A percentile compares a stretch with the other conserved stretches of the same genome.
Evolutionary conservation across 2,329 filamentous ascomycete genomes (phyloP).

Genomic region (Aureobasidium subglaciale): DNA sequence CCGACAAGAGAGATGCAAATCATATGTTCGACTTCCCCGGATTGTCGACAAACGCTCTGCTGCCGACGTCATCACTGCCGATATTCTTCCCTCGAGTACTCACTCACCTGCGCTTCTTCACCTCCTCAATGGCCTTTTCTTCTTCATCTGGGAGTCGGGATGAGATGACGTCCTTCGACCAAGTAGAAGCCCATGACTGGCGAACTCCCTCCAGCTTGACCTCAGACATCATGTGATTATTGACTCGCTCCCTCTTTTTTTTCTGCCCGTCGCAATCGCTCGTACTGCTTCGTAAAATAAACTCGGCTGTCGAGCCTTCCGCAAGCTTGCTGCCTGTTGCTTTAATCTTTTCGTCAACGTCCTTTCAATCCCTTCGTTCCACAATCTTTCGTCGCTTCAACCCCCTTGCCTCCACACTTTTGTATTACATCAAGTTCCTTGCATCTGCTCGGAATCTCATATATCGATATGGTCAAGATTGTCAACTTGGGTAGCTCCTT

Average conservation of each 20-base stretch:
- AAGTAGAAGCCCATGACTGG: too few species aligned
- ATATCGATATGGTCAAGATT: not conserved
- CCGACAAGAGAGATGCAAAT: not conserved
- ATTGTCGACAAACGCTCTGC: not conserved
- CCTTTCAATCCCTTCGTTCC: not conserved
- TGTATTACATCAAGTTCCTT: not conserved
- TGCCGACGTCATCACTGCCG: not conserved
- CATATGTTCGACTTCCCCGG: not conserved
- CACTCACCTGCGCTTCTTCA: not conserved
- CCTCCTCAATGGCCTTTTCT: too few species aligned
- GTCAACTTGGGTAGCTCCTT: slow-evolving; percentile 20
- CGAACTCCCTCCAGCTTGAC: too few species aligned
- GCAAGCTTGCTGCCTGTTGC: not conserved
- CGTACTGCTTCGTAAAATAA: not conserved
- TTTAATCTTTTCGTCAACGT: not conserved
- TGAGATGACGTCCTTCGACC: too few species aligned
- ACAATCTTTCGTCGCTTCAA: not conserved
- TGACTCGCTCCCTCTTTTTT: too few species aligned
- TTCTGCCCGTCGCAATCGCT: too few species aligned
- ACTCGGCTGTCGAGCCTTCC: not conserved
- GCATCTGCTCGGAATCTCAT: too few species aligned
- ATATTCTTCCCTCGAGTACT: not conserved
- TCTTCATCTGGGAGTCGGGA: too few species aligned
- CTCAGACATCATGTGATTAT: too few species aligned
- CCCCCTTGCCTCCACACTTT: not conserved